Percentiles rank a stretch among this genome's conserved stretches.
These are phyloP conservation scores for Auricularia sp. DNA, from an alignment of 768 basidiomycete species.

Conservation along the genomic window DNA sequence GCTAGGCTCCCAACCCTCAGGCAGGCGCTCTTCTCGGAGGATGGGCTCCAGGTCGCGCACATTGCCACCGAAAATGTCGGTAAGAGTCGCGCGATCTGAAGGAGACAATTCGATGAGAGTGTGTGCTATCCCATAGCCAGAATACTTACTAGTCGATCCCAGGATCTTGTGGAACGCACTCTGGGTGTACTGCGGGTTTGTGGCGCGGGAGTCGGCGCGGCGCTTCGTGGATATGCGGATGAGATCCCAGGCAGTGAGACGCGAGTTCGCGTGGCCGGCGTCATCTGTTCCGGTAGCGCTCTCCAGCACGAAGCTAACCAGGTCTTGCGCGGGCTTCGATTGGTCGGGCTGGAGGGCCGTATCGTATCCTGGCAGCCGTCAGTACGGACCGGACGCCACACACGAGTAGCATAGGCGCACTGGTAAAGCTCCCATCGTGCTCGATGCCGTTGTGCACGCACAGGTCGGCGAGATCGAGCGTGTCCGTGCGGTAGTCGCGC, in stretches of 20 bases:
- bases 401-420: not conserved
- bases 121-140: not conserved
- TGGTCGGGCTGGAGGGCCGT: constrained; percentile 40
- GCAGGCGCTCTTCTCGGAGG: constrained; percentile 60
- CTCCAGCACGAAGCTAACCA: constrained; percentile 44
- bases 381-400: not conserved
- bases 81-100: constrained; percentile 38
- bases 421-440: constrained; percentile 10
- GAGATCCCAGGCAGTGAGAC: constrained; percentile 51
- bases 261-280: constrained; percentile 32
- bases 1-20: constrained; percentile 61
- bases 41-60: constrained; percentile 43
- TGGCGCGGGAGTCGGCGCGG: constrained; percentile 41
- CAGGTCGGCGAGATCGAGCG: constrained; percentile 56
- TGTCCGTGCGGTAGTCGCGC: constrained; percentile 45
- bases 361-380: constrained; percentile 41
- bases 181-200: constrained; percentile 50
- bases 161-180: constrained; percentile 46
- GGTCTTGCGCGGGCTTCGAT: constrained; percentile 32
- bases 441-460: constrained; percentile 65
- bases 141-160: constrained; percentile 54
- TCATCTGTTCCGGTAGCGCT: constrained; percentile 46
- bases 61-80: constrained; percentile 58
- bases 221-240: constrained; percentile 49
- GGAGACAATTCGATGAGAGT: constrained; percentile 25